A percentile compares a stretch with the other conserved stretches of the same genome.
phyloP scores from a whole-genome alignment of 805 yeast species.

The Lipomyces starkeyi region DNA sequence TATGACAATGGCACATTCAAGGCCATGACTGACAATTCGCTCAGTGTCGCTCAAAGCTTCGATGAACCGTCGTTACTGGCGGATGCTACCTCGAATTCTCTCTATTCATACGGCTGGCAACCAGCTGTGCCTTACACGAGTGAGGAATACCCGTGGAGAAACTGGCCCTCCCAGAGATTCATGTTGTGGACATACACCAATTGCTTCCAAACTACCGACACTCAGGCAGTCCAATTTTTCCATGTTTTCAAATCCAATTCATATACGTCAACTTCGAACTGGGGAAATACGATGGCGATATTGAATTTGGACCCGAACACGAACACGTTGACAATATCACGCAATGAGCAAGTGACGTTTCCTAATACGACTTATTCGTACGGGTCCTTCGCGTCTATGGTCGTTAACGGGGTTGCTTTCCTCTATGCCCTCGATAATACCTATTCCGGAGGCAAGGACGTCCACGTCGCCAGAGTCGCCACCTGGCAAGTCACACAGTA shows the following conservation, averaged over 20 bases:
- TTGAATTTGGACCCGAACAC: slow-evolving; percentile 17
- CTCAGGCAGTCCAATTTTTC: slow-evolving; percentile 29
- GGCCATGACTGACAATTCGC: slow-evolving; percentile 20
- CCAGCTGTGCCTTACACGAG: slow-evolving; percentile 32
- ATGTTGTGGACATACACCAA: slow-evolving; percentile 36
- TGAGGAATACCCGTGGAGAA: slow-evolving; percentile 13
- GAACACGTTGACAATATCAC: slow-evolving; percentile 18
- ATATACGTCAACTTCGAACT: neutral
- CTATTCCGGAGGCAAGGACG: slow-evolving; percentile 28
- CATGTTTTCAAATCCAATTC: slow-evolving; percentile 18
- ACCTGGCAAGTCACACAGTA: slow-evolving; percentile 3
- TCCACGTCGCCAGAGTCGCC: slow-evolving; percentile 35
- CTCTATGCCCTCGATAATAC: slow-evolving; percentile 29
- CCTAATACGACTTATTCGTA: slow-evolving; percentile 24
- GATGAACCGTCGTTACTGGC: slow-evolving; percentile 8
- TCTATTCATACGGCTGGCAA: slow-evolving; percentile 10
- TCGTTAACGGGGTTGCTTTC: slow-evolving; percentile 29
- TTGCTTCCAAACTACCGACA: slow-evolving; percentile 26
- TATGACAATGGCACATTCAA: slow-evolving; percentile 14
- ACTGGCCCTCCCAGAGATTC: slow-evolving; percentile 12
- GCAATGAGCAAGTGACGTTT: slow-evolving; percentile 17
- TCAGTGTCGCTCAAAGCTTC: slow-evolving; percentile 19
- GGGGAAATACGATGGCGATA: slow-evolving; percentile 31
- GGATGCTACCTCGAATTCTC: slow-evolving; percentile 18
- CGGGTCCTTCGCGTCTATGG: slow-evolving; percentile 33